Conservation (phyloP, 2,329 filamentous ascomycete species). For the Diaporthe sp. region DNA sequence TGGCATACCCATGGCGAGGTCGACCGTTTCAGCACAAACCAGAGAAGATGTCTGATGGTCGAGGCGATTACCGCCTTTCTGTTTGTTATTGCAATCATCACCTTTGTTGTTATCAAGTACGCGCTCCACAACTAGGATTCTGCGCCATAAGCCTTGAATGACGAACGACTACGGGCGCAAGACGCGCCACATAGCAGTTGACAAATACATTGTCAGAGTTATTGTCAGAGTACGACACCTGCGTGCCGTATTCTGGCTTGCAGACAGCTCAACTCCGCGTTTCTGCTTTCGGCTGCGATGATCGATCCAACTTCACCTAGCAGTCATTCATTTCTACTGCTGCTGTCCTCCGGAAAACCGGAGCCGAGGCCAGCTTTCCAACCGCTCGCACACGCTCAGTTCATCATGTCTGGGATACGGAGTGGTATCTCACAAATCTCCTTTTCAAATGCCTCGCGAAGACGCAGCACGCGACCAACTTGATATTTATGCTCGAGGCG, state of each 20-base stretch:
- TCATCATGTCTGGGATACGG: not conserved
- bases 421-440: not conserved
- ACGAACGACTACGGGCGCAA: not conserved
- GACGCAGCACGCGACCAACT: not conserved
- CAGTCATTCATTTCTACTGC: not conserved
- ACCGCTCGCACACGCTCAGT: not conserved
- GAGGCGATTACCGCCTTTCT: conserved; percentile 49
- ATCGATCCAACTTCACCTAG: not conserved
- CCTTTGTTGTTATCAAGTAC: conserved; percentile 44
- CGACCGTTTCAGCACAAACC: conserved; percentile 54
- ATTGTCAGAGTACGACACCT: not conserved
- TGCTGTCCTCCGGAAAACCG: not conserved
- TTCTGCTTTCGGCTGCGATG: not conserved
- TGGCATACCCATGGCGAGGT: conserved; percentile 65
- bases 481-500: not conserved
- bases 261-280: not conserved
- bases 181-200: not conserved
- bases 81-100: conserved; percentile 39
- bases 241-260: not conserved
- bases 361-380: not conserved
- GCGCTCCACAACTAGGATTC: not conserved
- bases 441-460: not conserved
- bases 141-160: too few relatives aligned
- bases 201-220: not conserved
- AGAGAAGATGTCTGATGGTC: conserved; percentile 53